Conservation (phyloP, 2,329 filamentous ascomycete species). For the Xylaria sp. region DNA sequence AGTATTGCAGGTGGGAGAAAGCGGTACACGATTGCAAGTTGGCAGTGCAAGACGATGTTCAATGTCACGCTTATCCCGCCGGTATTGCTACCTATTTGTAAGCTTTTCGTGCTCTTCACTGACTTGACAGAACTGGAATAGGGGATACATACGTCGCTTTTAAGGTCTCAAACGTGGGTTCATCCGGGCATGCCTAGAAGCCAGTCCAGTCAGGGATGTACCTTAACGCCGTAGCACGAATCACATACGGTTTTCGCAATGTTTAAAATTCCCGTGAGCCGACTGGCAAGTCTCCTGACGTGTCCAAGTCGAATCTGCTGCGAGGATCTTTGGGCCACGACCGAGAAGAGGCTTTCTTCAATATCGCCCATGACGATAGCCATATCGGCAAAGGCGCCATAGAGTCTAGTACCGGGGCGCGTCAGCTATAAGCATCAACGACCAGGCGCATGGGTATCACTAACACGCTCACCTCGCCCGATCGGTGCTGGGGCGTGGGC, state of each 20-base stretch:
- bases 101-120: background rate
- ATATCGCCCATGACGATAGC: conserved; percentile 44
- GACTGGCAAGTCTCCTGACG: conserved; percentile 38
- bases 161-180: conserved; percentile 26
- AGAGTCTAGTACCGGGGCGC: conserved; percentile 32
- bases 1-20: conserved; percentile 26
- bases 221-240: background rate
- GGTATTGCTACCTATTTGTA: conserved; percentile 15
- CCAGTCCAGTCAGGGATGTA: background rate
- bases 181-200: conserved; percentile 18
- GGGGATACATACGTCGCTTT: conserved; percentile 15
- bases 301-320: conserved; percentile 40
- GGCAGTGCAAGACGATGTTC: conserved; percentile 32
- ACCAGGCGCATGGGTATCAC: conserved; percentile 22
- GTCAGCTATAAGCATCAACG: conserved; percentile 18
- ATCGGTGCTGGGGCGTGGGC: background rate
- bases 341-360: conserved; percentile 44
- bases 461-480: conserved; percentile 7
- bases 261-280: conserved; percentile 35
- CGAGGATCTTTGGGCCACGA: conserved; percentile 40
- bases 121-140: background rate
- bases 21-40: conserved; percentile 35
- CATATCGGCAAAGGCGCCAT: conserved; percentile 41
- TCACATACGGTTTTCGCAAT: conserved; percentile 38
- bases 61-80: conserved; percentile 22